phyloP scores from a whole-genome alignment of 768 basidiomycete species.

The Russula lepida region DNA sequence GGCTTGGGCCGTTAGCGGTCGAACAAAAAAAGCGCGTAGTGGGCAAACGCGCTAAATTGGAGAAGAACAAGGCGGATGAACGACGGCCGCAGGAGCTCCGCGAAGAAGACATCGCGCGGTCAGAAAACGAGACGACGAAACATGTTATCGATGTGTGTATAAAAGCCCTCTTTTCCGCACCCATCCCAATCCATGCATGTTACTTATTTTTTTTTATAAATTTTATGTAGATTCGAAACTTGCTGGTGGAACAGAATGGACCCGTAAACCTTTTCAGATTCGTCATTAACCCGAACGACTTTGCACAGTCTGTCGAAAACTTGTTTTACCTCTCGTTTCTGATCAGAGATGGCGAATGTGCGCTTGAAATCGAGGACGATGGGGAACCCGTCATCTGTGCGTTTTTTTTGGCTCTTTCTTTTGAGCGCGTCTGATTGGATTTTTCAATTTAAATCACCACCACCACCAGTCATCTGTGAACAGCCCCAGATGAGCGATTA shows the following conservation, averaged over 20 bases:
- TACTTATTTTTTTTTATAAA: no score
- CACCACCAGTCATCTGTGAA: conserved; percentile 48
- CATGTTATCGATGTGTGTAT: conserved; percentile 64
- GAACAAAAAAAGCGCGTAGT: conserved; percentile 71
- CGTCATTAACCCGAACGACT: conserved; percentile 83
- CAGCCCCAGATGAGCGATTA: conserved; percentile 59
- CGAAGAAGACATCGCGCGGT: conserved; percentile 74
- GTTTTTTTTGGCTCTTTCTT: conserved; percentile 23
- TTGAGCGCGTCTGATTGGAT: not conserved
- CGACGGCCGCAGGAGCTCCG: conserved; percentile 70
- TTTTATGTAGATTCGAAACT: conserved; percentile 62
- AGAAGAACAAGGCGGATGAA: conserved; percentile 63
- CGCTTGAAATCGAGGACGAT: conserved; percentile 55
- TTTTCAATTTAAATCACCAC: not conserved
- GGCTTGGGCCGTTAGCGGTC: conserved; percentile 85
- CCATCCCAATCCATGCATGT: not conserved
- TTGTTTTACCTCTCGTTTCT: conserved; percentile 92
- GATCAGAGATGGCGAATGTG: conserved; percentile 76
- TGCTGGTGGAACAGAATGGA: conserved; percentile 43
- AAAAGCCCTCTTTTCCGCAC: not conserved
- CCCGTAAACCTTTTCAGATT: conserved; percentile 76
- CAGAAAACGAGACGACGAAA: conserved; percentile 84
- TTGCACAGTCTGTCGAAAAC: conserved; percentile 94
- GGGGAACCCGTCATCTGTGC: conserved; percentile 72
- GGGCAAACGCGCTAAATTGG: conserved; percentile 54